Evolutionary conservation across 2,329 filamentous ascomycete species (phyloP).

Genomic region (Phyllosticta citriasiana): DNA sequence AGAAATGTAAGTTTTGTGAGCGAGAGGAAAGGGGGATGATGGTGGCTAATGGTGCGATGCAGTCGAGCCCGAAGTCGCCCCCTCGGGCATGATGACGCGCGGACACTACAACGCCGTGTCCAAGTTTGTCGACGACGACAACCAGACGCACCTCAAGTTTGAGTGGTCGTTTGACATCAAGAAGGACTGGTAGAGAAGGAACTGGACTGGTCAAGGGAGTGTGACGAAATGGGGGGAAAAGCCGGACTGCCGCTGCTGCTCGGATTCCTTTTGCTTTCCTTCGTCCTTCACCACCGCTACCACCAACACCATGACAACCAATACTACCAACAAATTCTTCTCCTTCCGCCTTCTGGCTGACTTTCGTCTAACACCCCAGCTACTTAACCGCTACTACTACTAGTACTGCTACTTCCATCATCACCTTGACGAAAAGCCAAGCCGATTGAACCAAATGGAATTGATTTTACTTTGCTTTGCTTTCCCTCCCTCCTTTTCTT

Average conservation of each 20-base stretch:
- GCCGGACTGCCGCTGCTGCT: neutral
- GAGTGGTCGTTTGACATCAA: constrained; percentile 94
- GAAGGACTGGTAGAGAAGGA: constrained; percentile 71
- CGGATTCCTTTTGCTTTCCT: neutral
- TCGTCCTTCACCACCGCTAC: no score
- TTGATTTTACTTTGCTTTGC: no score
- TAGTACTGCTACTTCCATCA: no score
- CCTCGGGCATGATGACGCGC: constrained; percentile 78
- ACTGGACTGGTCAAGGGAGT: neutral
- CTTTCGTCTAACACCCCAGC: no score
- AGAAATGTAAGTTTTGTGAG: constrained; percentile 63
- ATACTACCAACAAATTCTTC: no score
- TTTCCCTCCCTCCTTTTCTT: no score
- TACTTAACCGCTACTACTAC: no score
- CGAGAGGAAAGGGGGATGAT: neutral
- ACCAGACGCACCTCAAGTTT: constrained; percentile 80
- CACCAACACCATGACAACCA: no score
- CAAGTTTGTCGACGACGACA: constrained; percentile 91
- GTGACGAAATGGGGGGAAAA: neutral
- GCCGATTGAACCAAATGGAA: no score
- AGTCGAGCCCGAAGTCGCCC: constrained; percentile 90
- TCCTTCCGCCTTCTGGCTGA: no score
- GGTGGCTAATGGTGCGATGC: neutral
- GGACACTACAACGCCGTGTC: constrained; percentile 85
- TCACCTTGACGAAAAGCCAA: no score